Conservation (phyloP, 768 basidiomycete species). For the Auriscalpium orientale region DNA sequence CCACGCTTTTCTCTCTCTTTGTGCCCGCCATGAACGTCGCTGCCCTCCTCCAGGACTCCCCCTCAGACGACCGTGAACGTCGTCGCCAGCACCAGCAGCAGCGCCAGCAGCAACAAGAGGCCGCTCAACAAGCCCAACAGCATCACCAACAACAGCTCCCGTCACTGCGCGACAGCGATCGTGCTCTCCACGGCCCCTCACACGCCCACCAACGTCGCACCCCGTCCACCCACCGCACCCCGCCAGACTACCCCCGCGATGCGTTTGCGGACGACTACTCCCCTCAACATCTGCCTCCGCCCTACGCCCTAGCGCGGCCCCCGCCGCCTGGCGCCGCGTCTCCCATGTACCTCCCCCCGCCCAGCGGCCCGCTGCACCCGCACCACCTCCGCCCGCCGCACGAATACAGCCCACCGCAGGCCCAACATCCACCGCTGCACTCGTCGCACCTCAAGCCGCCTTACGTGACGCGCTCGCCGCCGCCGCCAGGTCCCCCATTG, state of each 20-base stretch:
- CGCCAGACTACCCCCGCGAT: constrained; percentile 14
- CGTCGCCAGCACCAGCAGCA: constrained; percentile 22
- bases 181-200: constrained; percentile 14
- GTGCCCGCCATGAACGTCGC: constrained; percentile 55
- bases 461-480: not conserved
- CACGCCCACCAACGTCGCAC: constrained; percentile 10
- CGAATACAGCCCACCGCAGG: constrained; percentile 18
- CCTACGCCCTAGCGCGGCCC: constrained; percentile 16
- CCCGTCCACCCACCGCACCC: constrained; percentile 11
- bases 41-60: constrained; percentile 60
- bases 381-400: constrained; percentile 16
- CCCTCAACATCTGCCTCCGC: constrained; percentile 7
- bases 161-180: constrained; percentile 19
- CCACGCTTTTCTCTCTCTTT: constrained; percentile 3
- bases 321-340: constrained; percentile 13
- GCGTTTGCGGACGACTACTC: not conserved
- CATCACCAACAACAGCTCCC: constrained; percentile 20
- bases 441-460: not conserved
- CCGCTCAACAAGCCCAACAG: constrained; percentile 16
- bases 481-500: constrained; percentile 4
- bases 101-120: constrained; percentile 15
- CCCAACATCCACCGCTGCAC: constrained; percentile 4
- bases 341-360: constrained; percentile 11
- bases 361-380: not conserved
- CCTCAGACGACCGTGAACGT: constrained; percentile 44